phyloP scores from a whole-genome alignment of 345 rosid species.

The Camelina laxa region DNA sequence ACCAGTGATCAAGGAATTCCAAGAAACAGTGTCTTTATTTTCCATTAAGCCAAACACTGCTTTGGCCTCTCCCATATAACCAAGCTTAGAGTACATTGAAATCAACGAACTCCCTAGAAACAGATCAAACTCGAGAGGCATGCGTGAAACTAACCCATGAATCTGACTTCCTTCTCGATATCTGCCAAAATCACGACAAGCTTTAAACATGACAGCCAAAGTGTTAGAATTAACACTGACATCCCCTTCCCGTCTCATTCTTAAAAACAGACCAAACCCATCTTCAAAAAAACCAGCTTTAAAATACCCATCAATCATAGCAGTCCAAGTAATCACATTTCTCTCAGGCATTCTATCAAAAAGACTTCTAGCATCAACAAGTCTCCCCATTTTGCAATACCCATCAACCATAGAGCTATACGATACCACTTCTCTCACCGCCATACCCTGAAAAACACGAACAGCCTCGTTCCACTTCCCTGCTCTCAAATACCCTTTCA shows the following conservation, averaged over 20 bases:
- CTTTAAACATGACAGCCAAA: conserved; percentile 65
- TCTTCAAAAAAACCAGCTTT: conserved; percentile 58
- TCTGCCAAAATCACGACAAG: conserved; percentile 55
- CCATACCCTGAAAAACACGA: conserved; percentile 62
- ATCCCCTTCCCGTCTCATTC: conserved; percentile 64
- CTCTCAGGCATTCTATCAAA: conserved; percentile 62
- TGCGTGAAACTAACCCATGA: conserved; percentile 56
- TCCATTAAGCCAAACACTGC: conserved; percentile 52
- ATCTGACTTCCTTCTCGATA: conserved; percentile 61
- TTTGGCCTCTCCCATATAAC: conserved; percentile 51
- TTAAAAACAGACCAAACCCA: conserved; percentile 64
- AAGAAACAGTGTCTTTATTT: conserved; percentile 62
- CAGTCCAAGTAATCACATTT: conserved; percentile 82
- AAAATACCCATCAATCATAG: conserved; percentile 79
- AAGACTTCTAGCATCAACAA: conserved; percentile 57
- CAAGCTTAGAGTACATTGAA: conserved; percentile 69
- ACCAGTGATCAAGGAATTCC: conserved; percentile 78
- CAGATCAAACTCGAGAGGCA: conserved; percentile 61
- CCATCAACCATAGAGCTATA: conserved; percentile 82
- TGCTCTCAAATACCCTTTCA: conserved; percentile 65
- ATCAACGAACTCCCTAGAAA: conserved; percentile 69
- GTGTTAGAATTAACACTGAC: conserved; percentile 62
- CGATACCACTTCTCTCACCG: conserved; percentile 65
- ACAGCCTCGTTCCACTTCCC: conserved; percentile 62
- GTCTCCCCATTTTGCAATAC: conserved; percentile 63